Evolutionary conservation across 2,329 filamentous ascomycete genomes (phyloP), one percentile per base, ranked within the genome.

Genomic region (Botryotinia convoluta): DNA sequence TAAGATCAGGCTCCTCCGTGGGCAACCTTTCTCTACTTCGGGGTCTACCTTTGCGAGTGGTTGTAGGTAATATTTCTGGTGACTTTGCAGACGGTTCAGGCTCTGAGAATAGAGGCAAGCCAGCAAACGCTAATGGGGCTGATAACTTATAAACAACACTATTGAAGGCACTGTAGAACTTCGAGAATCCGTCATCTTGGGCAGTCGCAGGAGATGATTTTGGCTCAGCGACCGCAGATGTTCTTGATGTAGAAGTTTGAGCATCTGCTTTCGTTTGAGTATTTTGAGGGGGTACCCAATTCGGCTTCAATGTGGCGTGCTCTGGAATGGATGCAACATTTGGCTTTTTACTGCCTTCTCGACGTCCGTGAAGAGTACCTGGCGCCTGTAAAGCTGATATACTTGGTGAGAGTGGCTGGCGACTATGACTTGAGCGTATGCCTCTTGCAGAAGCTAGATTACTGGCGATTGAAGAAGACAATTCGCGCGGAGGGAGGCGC

Each of bases 121-220:
- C 95, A 7, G 96, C 94, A 83, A 98, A 99, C 5, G 95, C 95
- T 44, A 99, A 85, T 1, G 95, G 95, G 0, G 95, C 94, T 0
- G 95, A 97, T 20, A 98, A 89, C 78, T 91, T 92, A 75, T 94
- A 96, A 80, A 98, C 93, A 65, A 98, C 88, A 71, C 89, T 93
- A 72, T 95, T 94, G 79, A 98, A 97, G 1, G 94, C 94, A 74
- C 88, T 95, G 83, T 98, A 99, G 83, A 98, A 99, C 71, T 91
- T 90, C 10, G 93, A 89, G 80, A 98, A 99, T 9, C 93, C 91
- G 73, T 95, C 94, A 45, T 97, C 93, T 2, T 83, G 79, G 10
- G 77, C 83, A 84, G 74, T 73, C 48, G 71, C 74, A 48, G 74
- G 80, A 75, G 35, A 74, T 75, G 76, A 74, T 45, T 74, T 71